These are phyloP conservation scores for Boletus vermiculosoides DNA, from an alignment of 768 basidiomycete genomes.

Conservation along the genomic window DNA sequence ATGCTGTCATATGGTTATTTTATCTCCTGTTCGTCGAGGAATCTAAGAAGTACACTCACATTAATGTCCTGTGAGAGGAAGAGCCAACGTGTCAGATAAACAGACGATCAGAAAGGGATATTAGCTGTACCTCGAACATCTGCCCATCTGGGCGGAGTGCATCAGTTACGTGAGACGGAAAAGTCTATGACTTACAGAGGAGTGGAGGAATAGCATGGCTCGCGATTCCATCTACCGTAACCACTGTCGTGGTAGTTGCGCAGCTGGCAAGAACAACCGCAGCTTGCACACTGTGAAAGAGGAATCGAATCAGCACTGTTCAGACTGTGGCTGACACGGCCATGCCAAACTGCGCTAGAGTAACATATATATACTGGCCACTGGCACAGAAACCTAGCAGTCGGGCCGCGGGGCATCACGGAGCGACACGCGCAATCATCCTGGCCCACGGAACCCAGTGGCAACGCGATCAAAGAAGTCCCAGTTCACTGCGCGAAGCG, in stretches of 20 bases:
- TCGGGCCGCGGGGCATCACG: background rate
- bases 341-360: background rate
- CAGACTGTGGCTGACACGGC: background rate
- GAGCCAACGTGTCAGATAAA: background rate
- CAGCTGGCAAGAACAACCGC: background rate
- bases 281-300: constrained; percentile 2
- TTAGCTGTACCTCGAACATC: constrained; percentile 58
- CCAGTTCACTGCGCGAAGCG: constrained; percentile 1
- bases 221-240: constrained; percentile 44
- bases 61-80: constrained; percentile 54
- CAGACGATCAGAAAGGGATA: background rate
- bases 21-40: background rate
- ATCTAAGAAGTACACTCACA: constrained; percentile 36
- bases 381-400: background rate
- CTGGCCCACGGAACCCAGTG: background rate
- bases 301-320: constrained; percentile 14
- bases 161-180: background rate
- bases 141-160: constrained; percentile 43
- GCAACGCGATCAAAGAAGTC: too few relatives aligned
- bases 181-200: constrained; percentile 42
- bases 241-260: constrained; percentile 26
- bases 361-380: constrained; percentile 6
- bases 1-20: constrained; percentile 27
- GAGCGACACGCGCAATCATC: background rate
- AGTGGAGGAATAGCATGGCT: constrained; percentile 53